Evolutionary conservation across 2,329 filamentous ascomycete species (phyloP), one percentile per base, ranked within the genome.

Genomic region (Ophiognomonia clavigignenti-juglandacearum): DNA sequence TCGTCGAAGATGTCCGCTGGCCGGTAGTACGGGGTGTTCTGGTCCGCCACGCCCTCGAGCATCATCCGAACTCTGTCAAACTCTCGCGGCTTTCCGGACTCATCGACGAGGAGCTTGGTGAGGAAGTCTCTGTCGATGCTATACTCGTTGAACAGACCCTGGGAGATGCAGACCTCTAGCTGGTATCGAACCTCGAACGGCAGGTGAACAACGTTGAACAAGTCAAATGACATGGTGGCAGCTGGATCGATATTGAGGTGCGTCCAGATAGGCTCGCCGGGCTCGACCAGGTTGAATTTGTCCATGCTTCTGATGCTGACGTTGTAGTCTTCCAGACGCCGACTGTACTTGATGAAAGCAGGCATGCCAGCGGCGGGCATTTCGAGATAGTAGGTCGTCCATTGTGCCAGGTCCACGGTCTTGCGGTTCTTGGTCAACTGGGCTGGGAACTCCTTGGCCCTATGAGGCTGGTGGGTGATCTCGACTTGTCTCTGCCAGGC

Each of bases 141-240:
- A 60, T 88, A 80, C 62, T 96, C 92, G 44, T 84, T 85, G 11
- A 98, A 68, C 20, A 82, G 73, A 0, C 83, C 82, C 23, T 85
- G 80, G 0, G 91, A 95, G n/a, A 97, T 75, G 61, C 92, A 97
- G 0, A 89, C 91, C 63, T 98, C 92, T 0, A 98, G 77, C 61
- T 96, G 90, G 60, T 97, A 98, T 14, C 88, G 79, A 1, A 96
- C 79, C 1, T 81, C 68, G 52, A 90, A 96, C 0, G 79, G 69
- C 4, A 92, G 70, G 45, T 66, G 54, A 23, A 66, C 65, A 20
- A 57, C 50, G 54, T 55, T 47, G 45, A 72, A 53, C 43, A 69
- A 47, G 35, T 61, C 50, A 27, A 64, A 48, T 6, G 39, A 43
- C 16, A 43, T 27, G 11, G 11, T 22, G 14, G 40, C 22, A 6